Base-by-base conservation (phyloP, 2,329 filamentous ascomycete genomes). In the Calonectria pteridis region DNA sequence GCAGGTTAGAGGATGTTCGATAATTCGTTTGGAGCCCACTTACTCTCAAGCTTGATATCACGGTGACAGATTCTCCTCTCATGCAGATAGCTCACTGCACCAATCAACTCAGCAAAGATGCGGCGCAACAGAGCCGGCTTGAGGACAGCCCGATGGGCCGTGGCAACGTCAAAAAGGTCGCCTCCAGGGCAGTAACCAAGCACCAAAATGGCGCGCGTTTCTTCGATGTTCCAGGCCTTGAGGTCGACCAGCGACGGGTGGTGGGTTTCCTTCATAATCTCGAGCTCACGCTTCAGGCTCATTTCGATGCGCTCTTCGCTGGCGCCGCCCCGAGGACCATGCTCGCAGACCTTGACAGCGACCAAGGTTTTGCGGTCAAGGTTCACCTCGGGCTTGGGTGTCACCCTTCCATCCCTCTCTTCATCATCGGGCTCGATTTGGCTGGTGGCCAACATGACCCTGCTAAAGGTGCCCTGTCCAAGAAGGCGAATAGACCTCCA, bases 41-140 rank as follows among this genome's bases (percentile, higher is more conserved):
- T 90, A 97, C 94, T 91, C 88, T 99, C 97, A 73, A 99, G 92
- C 86, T 99, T 99, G 85, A 99, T 97, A 84, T 99, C 97, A 73
- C 97, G 92, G 83, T 99, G 97, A 68, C 98, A 96, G 82, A 99
- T 98, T 78, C 91, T 93, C 79, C 94, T 89, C 68, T 91, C 88
- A 84, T 99, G 97, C 63, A 99, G 87, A 86, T 98, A 98, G 72
- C 90, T 91, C 43, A 98, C 93, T 0, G 96, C 97, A 74, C 91
- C 93, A 29, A 98, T 93, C 76, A 98, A 85, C 84, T 99, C 97
- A 18, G 96, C 90, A 84, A 98, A 98, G 71, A 98, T 95, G 66
- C 97, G 91, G 77, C 95, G 91, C 63, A 98, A 89, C 58, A 98
- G 86, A 2, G 87, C 82, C 0, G 94, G 91, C 5, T 89, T 92